Base-by-base conservation (phyloP, 768 basidiomycete genomes). In the Xanthoconium purpureum region DNA sequence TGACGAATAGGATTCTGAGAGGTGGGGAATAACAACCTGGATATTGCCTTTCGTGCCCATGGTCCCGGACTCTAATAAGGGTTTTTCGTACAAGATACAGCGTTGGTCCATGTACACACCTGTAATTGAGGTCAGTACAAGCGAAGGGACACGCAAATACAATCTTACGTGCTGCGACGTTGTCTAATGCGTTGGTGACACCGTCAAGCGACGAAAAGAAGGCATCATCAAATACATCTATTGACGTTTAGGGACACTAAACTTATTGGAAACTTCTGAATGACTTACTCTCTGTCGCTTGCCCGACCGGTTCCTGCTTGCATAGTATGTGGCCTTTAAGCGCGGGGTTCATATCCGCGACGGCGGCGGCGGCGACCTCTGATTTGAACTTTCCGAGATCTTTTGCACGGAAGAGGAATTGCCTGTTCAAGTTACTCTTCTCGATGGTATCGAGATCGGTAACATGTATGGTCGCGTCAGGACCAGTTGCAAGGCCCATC, bases 361-460 rank as follows among this genome's bases (percentile, higher is more conserved):
- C 94, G 11, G 95, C 97, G 6, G 80, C 79, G 17, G 88, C 92
- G 52, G 95, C 96, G 35, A 94, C 91, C 71, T 97, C 95, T 15
- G 94, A 83, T 75, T 99, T 99, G 80, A 98, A 98, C 70, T 93
- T 89, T 50, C 97, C 95, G 11, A 99, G 75, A 70, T 99, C 97
- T 74, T 96, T 97, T 3, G 94, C 74, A 45, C 97, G 84, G 83
- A 99, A 99, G 62, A 99, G 77, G 83, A 99, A 99, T 71, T 99
- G 97, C 55, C 97, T 79, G 73, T 99, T 99, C 53, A 99, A 74
- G 72, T 99, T 99, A 65, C 91, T 94, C 83, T 99, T 99, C 78
- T 99, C 97, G 69, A 99, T 99, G 32, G 95, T 98, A 72, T 99
- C 97, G 65, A 99, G 74, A 72, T 99, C 97, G 6, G 97, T 98